Evolutionary conservation across 495 filamentous ascomycete genomes (phyloP).

Genomic region (Aspergillus conjunctus): DNA sequence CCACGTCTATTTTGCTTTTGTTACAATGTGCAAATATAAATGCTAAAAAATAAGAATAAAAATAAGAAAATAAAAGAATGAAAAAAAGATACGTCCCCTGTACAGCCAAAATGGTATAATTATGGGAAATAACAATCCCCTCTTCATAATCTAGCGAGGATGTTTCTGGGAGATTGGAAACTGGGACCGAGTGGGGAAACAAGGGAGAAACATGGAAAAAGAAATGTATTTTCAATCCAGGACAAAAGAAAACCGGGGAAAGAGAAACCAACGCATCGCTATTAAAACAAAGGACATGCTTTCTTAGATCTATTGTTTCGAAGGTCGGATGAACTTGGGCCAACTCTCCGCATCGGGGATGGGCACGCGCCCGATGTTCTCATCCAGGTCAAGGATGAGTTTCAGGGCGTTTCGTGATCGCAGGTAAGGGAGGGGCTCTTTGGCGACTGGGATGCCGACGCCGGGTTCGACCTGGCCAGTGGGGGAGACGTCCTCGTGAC

Average conservation of each 20-base stretch:
- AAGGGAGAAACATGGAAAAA: constrained; percentile 12
- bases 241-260: constrained; percentile 22
- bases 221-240: constrained; percentile 27
- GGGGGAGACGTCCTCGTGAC: constrained; percentile 49
- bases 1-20: constrained; percentile 42
- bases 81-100: neutral
- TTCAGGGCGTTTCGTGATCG: constrained; percentile 93
- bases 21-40: constrained; percentile 36
- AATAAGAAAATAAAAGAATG: neutral
- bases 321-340: constrained; percentile 41
- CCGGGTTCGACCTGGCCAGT: constrained; percentile 54
- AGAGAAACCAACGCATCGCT: constrained; percentile 35
- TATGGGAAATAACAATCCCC: neutral
- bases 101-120: neutral
- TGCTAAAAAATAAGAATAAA: neutral
- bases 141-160: neutral
- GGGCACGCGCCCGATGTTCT: constrained; percentile 76
- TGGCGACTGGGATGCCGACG: constrained; percentile 58
- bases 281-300: constrained; percentile 29
- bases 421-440: constrained; percentile 74
- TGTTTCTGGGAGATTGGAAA: neutral
- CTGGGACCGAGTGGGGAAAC: neutral
- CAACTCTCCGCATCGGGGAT: constrained; percentile 55
- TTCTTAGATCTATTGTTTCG: constrained; percentile 34
- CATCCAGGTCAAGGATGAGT: constrained; percentile 91